A percentile compares a stretch with the other conserved stretches of the same genome.
These are phyloP conservation scores for Calvatia gigantea DNA, from an alignment of 768 basidiomycete genomes.

Conservation along the genomic window DNA sequence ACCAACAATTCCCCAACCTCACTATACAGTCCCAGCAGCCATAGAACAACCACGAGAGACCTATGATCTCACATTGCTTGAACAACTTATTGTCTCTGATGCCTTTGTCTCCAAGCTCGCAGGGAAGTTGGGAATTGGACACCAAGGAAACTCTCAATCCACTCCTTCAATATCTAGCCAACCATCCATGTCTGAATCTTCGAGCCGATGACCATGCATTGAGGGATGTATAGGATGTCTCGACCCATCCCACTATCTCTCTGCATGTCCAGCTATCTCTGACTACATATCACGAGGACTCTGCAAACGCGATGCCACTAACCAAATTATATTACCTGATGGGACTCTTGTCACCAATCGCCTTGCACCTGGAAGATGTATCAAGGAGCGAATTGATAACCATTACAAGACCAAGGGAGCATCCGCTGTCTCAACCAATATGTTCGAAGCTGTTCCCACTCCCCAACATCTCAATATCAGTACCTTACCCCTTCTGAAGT, in stretches of 20 bases:
- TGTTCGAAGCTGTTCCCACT: too few species aligned
- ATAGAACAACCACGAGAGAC: background rate
- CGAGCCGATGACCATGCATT: background rate
- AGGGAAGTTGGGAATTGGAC: too few species aligned
- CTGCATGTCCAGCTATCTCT: background rate
- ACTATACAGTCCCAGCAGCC: background rate
- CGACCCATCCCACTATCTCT: background rate
- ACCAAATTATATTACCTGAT: background rate
- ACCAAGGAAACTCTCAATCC: too few species aligned
- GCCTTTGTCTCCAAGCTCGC: too few species aligned
- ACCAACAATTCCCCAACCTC: too few species aligned
- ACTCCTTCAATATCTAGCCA: too few species aligned
- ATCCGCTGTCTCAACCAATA: conserved; percentile 1
- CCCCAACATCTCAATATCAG: too few species aligned
- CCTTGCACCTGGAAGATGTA: background rate
- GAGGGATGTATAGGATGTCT: background rate
- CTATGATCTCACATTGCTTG: conserved; percentile 7
- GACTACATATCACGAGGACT: background rate
- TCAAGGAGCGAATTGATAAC: conserved; percentile 11
- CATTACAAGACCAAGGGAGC: background rate
- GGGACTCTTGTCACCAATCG: background rate
- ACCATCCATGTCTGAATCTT: too few species aligned
- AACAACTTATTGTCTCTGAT: background rate
- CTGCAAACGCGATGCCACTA: background rate
- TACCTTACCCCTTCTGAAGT: background rate